Percentiles rank a stretch among this genome's conserved stretches.
These are phyloP conservation scores for Aquanectria penicillioides DNA, from an alignment of 2,329 filamentous ascomycete species.

Conservation along the genomic window DNA sequence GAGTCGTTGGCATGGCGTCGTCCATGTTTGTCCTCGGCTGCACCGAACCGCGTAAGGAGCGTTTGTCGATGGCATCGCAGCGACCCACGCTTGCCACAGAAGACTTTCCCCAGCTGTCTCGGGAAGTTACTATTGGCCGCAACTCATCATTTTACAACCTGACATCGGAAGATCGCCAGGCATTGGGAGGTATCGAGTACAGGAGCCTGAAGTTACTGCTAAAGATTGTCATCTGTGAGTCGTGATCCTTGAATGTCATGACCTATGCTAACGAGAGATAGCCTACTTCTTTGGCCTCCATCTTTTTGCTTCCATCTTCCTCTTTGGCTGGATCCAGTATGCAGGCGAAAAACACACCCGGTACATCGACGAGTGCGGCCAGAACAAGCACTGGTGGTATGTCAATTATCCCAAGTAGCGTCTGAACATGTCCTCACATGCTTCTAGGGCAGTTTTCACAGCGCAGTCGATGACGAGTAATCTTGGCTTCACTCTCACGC, in stretches of 20 bases:
- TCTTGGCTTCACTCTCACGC: constrained; percentile 64
- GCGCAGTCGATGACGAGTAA: constrained; percentile 63
- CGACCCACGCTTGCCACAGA: constrained; percentile 30
- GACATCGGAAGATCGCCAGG: constrained; percentile 51
- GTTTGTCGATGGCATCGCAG: constrained; percentile 13
- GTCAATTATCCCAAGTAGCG: constrained; percentile 22
- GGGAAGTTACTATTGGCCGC: constrained; percentile 54
- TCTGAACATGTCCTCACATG: constrained; percentile 9
- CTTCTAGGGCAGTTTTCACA: constrained; percentile 57
- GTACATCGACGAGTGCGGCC: constrained; percentile 50
- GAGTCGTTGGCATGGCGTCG: constrained; percentile 45
- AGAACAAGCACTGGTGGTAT: constrained; percentile 60
- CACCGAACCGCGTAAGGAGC: constrained; percentile 28
- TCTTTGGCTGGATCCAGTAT: constrained; percentile 59
- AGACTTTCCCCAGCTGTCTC: constrained; percentile 52
- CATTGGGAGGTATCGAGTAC: constrained; percentile 64
- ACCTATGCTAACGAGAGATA: constrained; percentile 14
- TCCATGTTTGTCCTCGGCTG: constrained; percentile 53
- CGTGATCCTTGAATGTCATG: no score
- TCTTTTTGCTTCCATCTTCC: constrained; percentile 57
- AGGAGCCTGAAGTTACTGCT: constrained; percentile 59
- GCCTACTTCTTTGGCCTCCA: constrained; percentile 58
- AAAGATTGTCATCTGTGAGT: constrained; percentile 55
- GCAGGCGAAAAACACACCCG: constrained; percentile 52
- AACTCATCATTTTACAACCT: constrained; percentile 59